phyloP scores from a whole-genome alignment of 495 filamentous ascomycete genomes.

The Daldinia decipiens region DNA sequence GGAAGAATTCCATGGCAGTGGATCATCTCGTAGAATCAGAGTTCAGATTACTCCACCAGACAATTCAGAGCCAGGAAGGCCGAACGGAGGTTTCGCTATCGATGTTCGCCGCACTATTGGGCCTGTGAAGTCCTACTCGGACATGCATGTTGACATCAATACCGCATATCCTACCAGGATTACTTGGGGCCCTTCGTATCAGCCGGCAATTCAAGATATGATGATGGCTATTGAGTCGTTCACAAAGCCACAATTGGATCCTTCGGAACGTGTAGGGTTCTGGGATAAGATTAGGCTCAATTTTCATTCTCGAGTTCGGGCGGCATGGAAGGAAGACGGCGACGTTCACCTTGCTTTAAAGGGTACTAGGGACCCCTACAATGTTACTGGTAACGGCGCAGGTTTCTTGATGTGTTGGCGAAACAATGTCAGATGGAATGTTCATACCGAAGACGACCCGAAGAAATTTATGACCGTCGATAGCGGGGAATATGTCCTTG shows the following conservation, averaged over 20 bases:
- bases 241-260: constrained; percentile 93
- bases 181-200: constrained; percentile 96
- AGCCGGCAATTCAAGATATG: constrained; percentile 99
- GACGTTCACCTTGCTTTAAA: constrained; percentile 96
- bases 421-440: constrained; percentile 85
- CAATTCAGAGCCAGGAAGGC: constrained; percentile 50
- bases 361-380: constrained; percentile 91
- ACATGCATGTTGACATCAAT: constrained; percentile 90
- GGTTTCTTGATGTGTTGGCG: constrained; percentile 99
- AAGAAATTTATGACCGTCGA: constrained; percentile 94
- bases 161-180: constrained; percentile 90
- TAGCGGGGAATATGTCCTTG: constrained; percentile 92
- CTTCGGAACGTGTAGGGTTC: constrained; percentile 92
- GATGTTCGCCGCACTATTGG: constrained; percentile 91
- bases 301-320: constrained; percentile 90
- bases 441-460: constrained; percentile 83
- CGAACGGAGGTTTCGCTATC: constrained; percentile 75
- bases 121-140: constrained; percentile 96
- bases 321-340: constrained; percentile 93
- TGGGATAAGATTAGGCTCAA: constrained; percentile 98
- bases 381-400: constrained; percentile 89
- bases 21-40: constrained; percentile 80
- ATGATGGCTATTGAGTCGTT: constrained; percentile 99
- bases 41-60: constrained; percentile 85
- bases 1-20: constrained; percentile 83